phyloP scores from a whole-genome alignment of 2,329 filamentous ascomycete species.

The Escovopsis weberi region DNA sequence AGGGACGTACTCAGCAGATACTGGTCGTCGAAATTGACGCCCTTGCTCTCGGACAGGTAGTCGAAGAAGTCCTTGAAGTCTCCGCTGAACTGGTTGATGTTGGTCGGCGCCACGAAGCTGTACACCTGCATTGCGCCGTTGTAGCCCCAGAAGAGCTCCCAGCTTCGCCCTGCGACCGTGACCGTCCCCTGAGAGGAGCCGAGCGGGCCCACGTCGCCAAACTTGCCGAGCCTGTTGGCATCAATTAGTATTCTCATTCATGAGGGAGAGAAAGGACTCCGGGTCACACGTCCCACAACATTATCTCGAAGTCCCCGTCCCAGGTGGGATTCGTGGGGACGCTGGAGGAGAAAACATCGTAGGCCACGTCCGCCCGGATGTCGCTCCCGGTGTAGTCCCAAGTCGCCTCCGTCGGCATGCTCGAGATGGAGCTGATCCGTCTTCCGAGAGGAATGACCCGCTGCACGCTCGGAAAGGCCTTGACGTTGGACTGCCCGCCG shows the following conservation, averaged over 20 bases:
- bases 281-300: slow-evolving; percentile 34
- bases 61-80: slow-evolving; percentile 42
- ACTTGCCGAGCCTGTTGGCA: slow-evolving; percentile 8
- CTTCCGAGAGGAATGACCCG: slow-evolving; percentile 10
- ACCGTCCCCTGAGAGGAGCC: slow-evolving; percentile 34
- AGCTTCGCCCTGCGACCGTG: slow-evolving; percentile 36
- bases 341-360: slow-evolving; percentile 41
- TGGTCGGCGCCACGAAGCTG: slow-evolving; percentile 27
- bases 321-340: slow-evolving; percentile 12
- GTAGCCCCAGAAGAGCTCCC: slow-evolving; percentile 41
- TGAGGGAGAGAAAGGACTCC: not conserved
- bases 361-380: slow-evolving; percentile 39
- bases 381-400: slow-evolving; percentile 18
- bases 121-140: slow-evolving; percentile 48
- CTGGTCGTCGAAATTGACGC: slow-evolving; percentile 30
- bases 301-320: slow-evolving; percentile 42
- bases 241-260: no score
- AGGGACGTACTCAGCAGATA: slow-evolving; percentile 27
- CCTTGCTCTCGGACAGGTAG: slow-evolving; percentile 35
- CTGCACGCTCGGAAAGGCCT: slow-evolving; percentile 22
- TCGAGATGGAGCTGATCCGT: slow-evolving; percentile 17
- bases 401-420: slow-evolving; percentile 18
- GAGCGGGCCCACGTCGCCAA: slow-evolving; percentile 10
- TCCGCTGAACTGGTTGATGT: slow-evolving; percentile 34
- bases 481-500: slow-evolving; percentile 23